phyloP scores from a whole-genome alignment of 495 filamentous ascomycete species.

The Polyplosphaeria fusca region DNA sequence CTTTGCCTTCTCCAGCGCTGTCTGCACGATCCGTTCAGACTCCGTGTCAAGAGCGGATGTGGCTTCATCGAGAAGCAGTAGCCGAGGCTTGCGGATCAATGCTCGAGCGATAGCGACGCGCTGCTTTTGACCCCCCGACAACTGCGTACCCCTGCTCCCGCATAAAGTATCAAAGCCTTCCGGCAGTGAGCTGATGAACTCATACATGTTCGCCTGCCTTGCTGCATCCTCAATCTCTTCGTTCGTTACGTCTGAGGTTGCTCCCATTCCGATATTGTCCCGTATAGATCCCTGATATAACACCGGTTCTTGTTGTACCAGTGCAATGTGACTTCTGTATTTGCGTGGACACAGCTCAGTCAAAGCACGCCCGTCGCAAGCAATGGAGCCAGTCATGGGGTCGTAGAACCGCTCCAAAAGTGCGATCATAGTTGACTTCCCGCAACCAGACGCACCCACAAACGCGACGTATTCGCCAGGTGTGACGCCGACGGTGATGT shows the following conservation, averaged over 20 bases:
- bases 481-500: conserved; percentile 25
- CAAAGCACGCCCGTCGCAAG: conserved; percentile 14
- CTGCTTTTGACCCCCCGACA: conserved; percentile 45
- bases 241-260: conserved; percentile 59
- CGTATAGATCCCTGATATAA: conserved; percentile 80
- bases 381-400: conserved; percentile 26
- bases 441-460: conserved; percentile 37
- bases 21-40: conserved; percentile 68
- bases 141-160: conserved; percentile 39
- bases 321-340: conserved; percentile 70
- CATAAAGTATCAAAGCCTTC: conserved; percentile 39
- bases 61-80: conserved; percentile 83
- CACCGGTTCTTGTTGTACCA: conserved; percentile 84
- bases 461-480: conserved; percentile 38
- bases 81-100: conserved; percentile 66
- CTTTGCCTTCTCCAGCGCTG: conserved; percentile 23
- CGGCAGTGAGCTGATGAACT: conserved; percentile 60
- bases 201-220: conserved; percentile 85
- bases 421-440: conserved; percentile 36
- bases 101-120: conserved; percentile 45
- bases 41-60: conserved; percentile 87
- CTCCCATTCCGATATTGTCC: conserved; percentile 68
- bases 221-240: conserved; percentile 69
- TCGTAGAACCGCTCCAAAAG: conserved; percentile 40
- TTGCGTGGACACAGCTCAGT: conserved; percentile 20